A percentile compares a stretch with the other conserved stretches of the same genome.
phyloP scores from a whole-genome alignment of 306 rosid species.

The Styphnolobium japonicum region DNA sequence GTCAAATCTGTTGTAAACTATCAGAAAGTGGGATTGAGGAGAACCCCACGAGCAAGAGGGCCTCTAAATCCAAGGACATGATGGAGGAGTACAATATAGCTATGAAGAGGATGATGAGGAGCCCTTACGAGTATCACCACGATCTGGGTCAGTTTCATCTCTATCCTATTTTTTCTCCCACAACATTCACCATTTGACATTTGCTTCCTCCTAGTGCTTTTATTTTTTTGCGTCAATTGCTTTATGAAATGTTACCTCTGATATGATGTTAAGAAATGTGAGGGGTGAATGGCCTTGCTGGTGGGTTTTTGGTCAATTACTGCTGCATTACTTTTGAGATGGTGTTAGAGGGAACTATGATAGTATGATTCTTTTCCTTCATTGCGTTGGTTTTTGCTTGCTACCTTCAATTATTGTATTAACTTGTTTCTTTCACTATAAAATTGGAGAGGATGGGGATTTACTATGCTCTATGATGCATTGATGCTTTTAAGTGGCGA shows the following conservation, averaged over 20 bases:
- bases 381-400: background rate
- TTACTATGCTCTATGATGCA: background rate
- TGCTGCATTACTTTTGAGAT: slow-evolving; percentile 2
- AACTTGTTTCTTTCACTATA: background rate
- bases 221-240: background rate
- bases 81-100: slow-evolving; percentile 82
- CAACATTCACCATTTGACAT: background rate
- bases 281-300: background rate
- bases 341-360: background rate
- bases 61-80: slow-evolving; percentile 44
- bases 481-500: background rate
- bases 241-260: background rate
- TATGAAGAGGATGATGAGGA: slow-evolving; percentile 93
- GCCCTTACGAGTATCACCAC: slow-evolving; percentile 92
- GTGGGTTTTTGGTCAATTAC: background rate
- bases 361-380: background rate
- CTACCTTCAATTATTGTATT: background rate
- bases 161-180: background rate
- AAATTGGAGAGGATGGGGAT: background rate
- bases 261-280: background rate
- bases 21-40: slow-evolving; percentile 61
- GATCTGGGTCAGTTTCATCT: slow-evolving; percentile 76
- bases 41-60: slow-evolving; percentile 27
- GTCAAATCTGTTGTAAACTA: slow-evolving; percentile 45
- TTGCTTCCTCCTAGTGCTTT: background rate